phyloP scores from a whole-genome alignment of 805 yeast species.

The Starmera caribaea region DNA sequence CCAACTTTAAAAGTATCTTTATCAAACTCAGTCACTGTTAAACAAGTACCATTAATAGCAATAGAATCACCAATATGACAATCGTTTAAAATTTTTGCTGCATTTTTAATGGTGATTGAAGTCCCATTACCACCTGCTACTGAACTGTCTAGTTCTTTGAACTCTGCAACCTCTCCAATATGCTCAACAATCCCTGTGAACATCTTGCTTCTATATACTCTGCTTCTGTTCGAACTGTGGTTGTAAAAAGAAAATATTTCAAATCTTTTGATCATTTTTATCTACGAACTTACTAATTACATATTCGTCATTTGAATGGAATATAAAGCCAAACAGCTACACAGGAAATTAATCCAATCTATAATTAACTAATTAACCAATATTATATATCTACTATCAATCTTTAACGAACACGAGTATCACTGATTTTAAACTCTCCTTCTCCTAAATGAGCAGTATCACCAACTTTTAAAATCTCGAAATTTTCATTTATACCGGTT shows the following conservation, averaged over 20 bases:
- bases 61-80: slow-evolving; percentile 93
- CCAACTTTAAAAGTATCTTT: slow-evolving; percentile 72
- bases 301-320: too few relatives aligned
- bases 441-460: slow-evolving; percentile 59
- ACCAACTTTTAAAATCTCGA: slow-evolving; percentile 46
- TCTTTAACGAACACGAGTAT: slow-evolving; percentile 27
- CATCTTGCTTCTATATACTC: slow-evolving; percentile 34
- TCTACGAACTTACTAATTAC: too few relatives aligned
- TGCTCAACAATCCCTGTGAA: slow-evolving; percentile 91
- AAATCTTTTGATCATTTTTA: too few relatives aligned
- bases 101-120: slow-evolving; percentile 55
- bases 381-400: too few relatives aligned
- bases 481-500: slow-evolving; percentile 20
- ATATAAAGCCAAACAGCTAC: too few relatives aligned
- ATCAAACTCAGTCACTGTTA: slow-evolving; percentile 81
- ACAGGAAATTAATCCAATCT: neutral
- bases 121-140: slow-evolving; percentile 66
- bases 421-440: slow-evolving; percentile 38
- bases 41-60: slow-evolving; percentile 79
- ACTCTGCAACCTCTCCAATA: slow-evolving; percentile 57
- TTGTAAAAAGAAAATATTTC: too few relatives aligned
- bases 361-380: too few relatives aligned
- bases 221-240: too few relatives aligned
- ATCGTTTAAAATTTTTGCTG: slow-evolving; percentile 56
- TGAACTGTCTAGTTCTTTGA: slow-evolving; percentile 34